These are phyloP conservation scores for Aurinia saxatilis DNA, from an alignment of 345 rosid species.

Conservation along the genomic window DNA sequence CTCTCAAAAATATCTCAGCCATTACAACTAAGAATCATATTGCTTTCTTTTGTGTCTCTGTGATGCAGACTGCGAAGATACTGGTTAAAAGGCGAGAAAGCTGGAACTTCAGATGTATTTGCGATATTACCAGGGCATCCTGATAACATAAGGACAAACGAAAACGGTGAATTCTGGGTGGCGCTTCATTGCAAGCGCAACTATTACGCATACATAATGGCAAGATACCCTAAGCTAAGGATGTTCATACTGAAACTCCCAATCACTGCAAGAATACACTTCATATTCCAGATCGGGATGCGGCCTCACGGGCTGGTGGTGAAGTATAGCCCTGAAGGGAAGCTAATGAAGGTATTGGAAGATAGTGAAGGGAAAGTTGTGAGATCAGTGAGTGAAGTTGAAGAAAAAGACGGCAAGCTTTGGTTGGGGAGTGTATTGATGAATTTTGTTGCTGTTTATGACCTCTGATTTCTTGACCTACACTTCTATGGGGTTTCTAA, in stretches of 20 bases:
- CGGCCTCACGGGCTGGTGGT: slow-evolving; percentile 38
- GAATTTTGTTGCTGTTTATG: slow-evolving; percentile 71
- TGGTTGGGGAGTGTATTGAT: slow-evolving; percentile 93
- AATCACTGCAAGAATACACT: slow-evolving; percentile 47
- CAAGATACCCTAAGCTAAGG: slow-evolving; percentile 45
- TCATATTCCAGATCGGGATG: slow-evolving; percentile 46
- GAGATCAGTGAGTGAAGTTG: slow-evolving; percentile 72
- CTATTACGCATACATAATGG: slow-evolving; percentile 32
- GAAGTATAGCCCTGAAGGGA: slow-evolving; percentile 77
- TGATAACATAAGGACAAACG: slow-evolving; percentile 68
- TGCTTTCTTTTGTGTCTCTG: not conserved
- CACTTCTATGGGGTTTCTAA: not conserved
- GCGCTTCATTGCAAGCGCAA: slow-evolving; percentile 59
- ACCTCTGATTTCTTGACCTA: slow-evolving; percentile 30
- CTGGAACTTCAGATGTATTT: slow-evolving; percentile 64
- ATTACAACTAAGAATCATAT: not conserved
- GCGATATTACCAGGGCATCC: slow-evolving; percentile 76
- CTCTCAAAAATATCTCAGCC: not conserved
- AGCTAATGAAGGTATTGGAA: slow-evolving; percentile 61
- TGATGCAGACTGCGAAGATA: slow-evolving; percentile 58
- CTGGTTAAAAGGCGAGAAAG: slow-evolving; percentile 89
- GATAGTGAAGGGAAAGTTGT: slow-evolving; percentile 78
- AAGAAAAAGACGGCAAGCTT: slow-evolving; percentile 87
- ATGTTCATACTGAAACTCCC: slow-evolving; percentile 62
- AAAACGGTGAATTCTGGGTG: slow-evolving; percentile 88